These are phyloP conservation scores for Trichoderma sp. DNA, from an alignment of 2,329 filamentous ascomycete genomes.

Conservation along the genomic window DNA sequence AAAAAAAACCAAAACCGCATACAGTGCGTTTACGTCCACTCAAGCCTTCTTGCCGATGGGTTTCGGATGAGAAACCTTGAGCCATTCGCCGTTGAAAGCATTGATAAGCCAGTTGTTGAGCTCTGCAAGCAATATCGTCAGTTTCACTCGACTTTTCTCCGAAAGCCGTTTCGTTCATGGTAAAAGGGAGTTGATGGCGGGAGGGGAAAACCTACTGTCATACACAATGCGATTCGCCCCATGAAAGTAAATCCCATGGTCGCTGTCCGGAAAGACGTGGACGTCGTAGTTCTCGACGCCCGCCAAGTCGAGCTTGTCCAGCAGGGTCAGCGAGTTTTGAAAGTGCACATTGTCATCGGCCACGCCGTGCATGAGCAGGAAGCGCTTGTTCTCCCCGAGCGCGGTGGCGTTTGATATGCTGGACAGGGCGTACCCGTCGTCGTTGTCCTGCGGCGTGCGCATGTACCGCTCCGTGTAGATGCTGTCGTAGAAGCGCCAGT, in stretches of 20 bases:
- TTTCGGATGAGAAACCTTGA: slow-evolving; percentile 58
- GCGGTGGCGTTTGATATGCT: slow-evolving; percentile 74
- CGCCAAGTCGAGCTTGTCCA: slow-evolving; percentile 82
- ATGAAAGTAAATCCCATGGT: slow-evolving; percentile 94
- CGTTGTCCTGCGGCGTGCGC: slow-evolving; percentile 87
- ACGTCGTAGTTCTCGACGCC: slow-evolving; percentile 93
- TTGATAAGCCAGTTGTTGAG: slow-evolving; percentile 91
- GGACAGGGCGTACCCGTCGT: slow-evolving; percentile 72
- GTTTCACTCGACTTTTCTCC: background rate
- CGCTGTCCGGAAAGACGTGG: slow-evolving; percentile 93
- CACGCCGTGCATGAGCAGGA: slow-evolving; percentile 94
- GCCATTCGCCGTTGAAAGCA: slow-evolving; percentile 96
- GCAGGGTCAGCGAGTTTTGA: slow-evolving; percentile 85
- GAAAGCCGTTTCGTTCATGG: no score
- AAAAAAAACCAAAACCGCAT: no score
- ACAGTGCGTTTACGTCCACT: background rate
- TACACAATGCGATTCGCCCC: slow-evolving; percentile 90
- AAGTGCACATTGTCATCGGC: slow-evolving; percentile 97
- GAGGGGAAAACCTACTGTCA: slow-evolving; percentile 66
- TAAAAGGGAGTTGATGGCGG: no score
- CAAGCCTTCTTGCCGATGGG: slow-evolving; percentile 43
- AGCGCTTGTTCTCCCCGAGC: slow-evolving; percentile 76
- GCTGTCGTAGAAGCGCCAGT: slow-evolving; percentile 94
- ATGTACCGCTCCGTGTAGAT: slow-evolving; percentile 98
- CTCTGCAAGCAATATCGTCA: slow-evolving; percentile 51